Base-by-base conservation (phyloP, 192 early-diverging fungal species). In the Rhizoclosmatium sp. region DNA sequence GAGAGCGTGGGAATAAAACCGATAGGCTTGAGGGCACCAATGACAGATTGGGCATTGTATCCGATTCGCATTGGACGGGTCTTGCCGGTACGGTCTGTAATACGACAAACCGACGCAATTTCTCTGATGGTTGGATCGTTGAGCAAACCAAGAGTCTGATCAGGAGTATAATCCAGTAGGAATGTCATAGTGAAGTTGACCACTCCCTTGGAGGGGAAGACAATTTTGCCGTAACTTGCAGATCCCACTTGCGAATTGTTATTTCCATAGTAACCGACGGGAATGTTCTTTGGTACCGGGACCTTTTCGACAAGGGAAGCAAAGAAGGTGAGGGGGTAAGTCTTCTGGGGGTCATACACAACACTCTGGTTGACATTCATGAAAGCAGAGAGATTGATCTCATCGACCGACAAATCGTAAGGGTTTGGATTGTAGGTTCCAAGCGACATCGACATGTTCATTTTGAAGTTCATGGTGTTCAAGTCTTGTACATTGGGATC, bases 171-270 rank as follows among this genome's bases (percentile, higher is more conserved):
- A 48, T 51, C 40, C 31, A 80, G 79, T 1, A 61, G 19, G 47
- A 80, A 80, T 9, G 23, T 51, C 79, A 80, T 80, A 4, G 67
- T 71, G 40, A 56, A 80, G 54, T 73, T 80, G 69, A 75, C 56
- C 2, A 46, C 46, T 10, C 39, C 31, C 42, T 65, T 69, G 4
- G 79, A 47, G 5, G 73, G 79, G 47, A 80, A 71, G 42, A 66
- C 39, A n/a, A 80, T 62, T 23, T 19, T 23, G 14, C 56, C 61
- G 61, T 73, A 40, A 2, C 14, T 21, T 12, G 31, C 71, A 0
- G 61, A 68, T 65, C 79, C 79, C 7, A 80, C 41, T 21, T 21
- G 9, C 1, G 51, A n/a, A 31, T 59, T 56, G 64, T 56, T 76
- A 12, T 5, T 16, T 2, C 21, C 21, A 19, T 9, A 2, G 72